A percentile compares a stretch with the other conserved stretches of the same genome.
phyloP scores from a whole-genome alignment of 1,139 yeast species.

The Nakaseomyces bracarensis region DNA sequence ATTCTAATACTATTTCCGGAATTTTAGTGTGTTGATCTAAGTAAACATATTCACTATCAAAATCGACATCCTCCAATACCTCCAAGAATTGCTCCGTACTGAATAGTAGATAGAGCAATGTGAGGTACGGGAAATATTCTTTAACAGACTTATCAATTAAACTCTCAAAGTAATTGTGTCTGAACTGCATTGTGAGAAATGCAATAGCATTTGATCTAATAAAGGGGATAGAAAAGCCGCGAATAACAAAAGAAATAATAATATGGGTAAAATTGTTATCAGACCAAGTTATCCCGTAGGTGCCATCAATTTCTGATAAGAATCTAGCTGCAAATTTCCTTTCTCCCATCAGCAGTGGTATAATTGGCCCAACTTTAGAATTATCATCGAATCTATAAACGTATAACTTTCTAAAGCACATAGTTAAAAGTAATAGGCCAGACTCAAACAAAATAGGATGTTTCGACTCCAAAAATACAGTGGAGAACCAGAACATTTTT shows the following conservation, averaged over 20 bases:
- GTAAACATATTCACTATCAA: constrained; percentile 32
- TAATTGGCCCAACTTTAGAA: constrained; percentile 9
- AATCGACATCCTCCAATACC: constrained; percentile 41
- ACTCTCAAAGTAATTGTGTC: constrained; percentile 35
- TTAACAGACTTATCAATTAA: constrained; percentile 13
- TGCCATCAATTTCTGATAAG: constrained; percentile 39
- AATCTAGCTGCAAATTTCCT: constrained; percentile 36
- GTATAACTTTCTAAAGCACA: constrained; percentile 28
- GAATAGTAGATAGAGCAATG: constrained; percentile 47
- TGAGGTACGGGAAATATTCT: constrained; percentile 40
- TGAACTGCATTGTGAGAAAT: constrained; percentile 45
- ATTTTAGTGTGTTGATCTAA: constrained; percentile 37
- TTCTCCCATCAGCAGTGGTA: constrained; percentile 19
- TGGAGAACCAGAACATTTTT: constrained; percentile 60
- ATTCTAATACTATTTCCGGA: constrained; percentile 45
- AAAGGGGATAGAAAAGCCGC: constrained; percentile 58
- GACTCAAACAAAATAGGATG: constrained; percentile 48
- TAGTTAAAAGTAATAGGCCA: constrained; percentile 39
- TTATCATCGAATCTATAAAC: constrained; percentile 24
- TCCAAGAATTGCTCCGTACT: constrained; percentile 43
- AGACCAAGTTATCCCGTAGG: constrained; percentile 38
- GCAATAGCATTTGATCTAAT: constrained; percentile 50
- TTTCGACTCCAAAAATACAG: constrained; percentile 35
- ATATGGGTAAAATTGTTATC: constrained; percentile 48
- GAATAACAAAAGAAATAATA: constrained; percentile 44